Evolutionary conservation across 352 stramenopile genomes (phyloP).

Genomic region (Phytophthora pistaciae): DNA sequence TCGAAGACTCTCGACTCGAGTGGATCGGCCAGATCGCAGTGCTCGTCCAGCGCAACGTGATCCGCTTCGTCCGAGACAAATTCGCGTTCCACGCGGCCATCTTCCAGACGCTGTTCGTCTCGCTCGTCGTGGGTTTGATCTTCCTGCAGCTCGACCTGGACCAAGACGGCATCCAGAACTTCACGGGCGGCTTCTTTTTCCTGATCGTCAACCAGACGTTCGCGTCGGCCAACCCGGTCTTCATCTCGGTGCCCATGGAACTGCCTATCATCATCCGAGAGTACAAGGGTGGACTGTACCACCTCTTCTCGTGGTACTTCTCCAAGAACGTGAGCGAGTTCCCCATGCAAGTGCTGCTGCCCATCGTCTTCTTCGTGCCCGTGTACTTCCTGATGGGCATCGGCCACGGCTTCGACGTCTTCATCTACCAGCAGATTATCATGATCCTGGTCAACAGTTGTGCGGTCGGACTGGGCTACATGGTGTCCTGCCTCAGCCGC

Average conservation of each 20-base stretch:
- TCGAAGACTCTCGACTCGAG: constrained; percentile 29
- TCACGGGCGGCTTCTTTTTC: constrained; percentile 57
- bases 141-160: constrained; percentile 54
- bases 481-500: constrained; percentile 47
- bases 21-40: constrained; percentile 39
- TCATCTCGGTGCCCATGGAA: constrained; percentile 51
- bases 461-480: constrained; percentile 49
- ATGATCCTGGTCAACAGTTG: constrained; percentile 49
- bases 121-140: constrained; percentile 49
- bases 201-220: constrained; percentile 54
- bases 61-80: constrained; percentile 46
- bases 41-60: constrained; percentile 44
- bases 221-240: constrained; percentile 36
- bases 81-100: constrained; percentile 36
- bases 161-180: constrained; percentile 57
- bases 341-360: constrained; percentile 50
- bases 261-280: constrained; percentile 55
- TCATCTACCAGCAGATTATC: constrained; percentile 46
- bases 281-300: constrained; percentile 47
- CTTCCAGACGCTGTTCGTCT: constrained; percentile 43
- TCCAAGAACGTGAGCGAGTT: constrained; percentile 66
- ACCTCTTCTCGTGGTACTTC: constrained; percentile 53
- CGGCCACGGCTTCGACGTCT: constrained; percentile 41
- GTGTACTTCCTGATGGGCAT: constrained; percentile 57
- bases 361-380: constrained; percentile 49